Base-by-base conservation (phyloP, 805 yeast genomes). In the Saturnispora gosingensis region DNA sequence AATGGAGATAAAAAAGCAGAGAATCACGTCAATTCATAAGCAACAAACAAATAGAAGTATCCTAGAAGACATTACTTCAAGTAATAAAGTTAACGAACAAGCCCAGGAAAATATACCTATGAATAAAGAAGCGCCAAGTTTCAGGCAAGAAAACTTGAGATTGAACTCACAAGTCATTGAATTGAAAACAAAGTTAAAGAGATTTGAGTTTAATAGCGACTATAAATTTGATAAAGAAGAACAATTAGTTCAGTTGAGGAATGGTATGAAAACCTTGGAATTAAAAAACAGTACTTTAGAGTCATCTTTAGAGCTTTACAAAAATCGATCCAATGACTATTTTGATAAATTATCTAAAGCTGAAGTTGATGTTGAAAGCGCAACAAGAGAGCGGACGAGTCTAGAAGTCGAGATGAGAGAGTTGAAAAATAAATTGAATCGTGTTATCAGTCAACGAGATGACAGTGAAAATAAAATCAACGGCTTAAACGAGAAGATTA, bases 271-370 rank as follows among this genome's bases (percentile, higher is more conserved):
- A 44, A 75, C 82, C 2, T 66, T 83, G 15, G 72, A 71, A 39
- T 62, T 72, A n/a, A 82, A 80, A 59, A 82, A 80, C 57, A 59
- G 63, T 2, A 83, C 87, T 30, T 67, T 88, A 30, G 63, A 72
- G 1, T 73, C 76, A 38, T 74, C 78, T 30, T 68, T 83, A 20
- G 78, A 77, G 38, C 69, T 84, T 32, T 88, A 85, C 66, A 83
- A 81, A 61, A 67, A 72, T 16, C 76, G 95, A 54, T 81, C 95
- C 34, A 90, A 86, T 35, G 85, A 82, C 54, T 85, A 87, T 62
- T 80, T 76, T 58, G 72, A 74, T 52, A 85, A 86, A 59, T 71
- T 89, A 25, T 95, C 88, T 59, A 76, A 78, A 47, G 90, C 93
- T 2, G 96, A 90, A 61, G 73, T 82, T 46, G 85, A 87, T 5